Conservation (phyloP, 2,329 filamentous ascomycete species). For the Zymoseptoria brevis region DNA sequence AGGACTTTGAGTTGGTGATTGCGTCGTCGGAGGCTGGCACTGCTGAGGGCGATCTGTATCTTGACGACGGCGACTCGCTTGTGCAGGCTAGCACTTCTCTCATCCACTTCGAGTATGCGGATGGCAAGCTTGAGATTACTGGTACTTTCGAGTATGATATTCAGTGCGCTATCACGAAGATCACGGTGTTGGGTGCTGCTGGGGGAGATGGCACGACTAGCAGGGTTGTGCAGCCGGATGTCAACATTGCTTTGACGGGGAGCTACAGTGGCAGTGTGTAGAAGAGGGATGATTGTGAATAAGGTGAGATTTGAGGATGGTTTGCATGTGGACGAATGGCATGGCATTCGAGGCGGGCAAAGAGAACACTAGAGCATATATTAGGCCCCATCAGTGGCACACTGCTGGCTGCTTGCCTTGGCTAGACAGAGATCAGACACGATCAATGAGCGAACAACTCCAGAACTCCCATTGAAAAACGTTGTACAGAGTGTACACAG, state of each 20-base stretch:
- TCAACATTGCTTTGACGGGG: constrained; percentile 3
- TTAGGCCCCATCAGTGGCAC: background rate
- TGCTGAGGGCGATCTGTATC: constrained; percentile 61
- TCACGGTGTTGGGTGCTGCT: constrained; percentile 43
- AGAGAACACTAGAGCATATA: background rate
- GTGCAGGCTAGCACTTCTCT: constrained; percentile 49
- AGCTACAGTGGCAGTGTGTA: background rate
- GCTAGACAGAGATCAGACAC: no score
- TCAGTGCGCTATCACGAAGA: constrained; percentile 38
- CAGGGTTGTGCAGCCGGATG: background rate
- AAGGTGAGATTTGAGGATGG: background rate
- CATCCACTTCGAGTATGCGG: constrained; percentile 51
- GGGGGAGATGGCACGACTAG: background rate
- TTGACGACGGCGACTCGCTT: constrained; percentile 68
- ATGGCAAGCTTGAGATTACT: constrained; percentile 10
- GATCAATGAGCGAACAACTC: no score
- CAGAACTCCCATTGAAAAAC: no score
- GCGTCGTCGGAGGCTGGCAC: constrained; percentile 55
- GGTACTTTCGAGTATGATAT: constrained; percentile 34
- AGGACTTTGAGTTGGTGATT: constrained; percentile 64
- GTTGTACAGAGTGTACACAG: no score
- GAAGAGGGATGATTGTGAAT: background rate
- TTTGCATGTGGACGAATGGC: background rate
- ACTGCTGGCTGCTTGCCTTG: no score
- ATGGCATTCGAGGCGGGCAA: background rate